These are phyloP conservation scores for Aspergillus taichungensis DNA, from an alignment of 495 filamentous ascomycete genomes.

Conservation along the genomic window DNA sequence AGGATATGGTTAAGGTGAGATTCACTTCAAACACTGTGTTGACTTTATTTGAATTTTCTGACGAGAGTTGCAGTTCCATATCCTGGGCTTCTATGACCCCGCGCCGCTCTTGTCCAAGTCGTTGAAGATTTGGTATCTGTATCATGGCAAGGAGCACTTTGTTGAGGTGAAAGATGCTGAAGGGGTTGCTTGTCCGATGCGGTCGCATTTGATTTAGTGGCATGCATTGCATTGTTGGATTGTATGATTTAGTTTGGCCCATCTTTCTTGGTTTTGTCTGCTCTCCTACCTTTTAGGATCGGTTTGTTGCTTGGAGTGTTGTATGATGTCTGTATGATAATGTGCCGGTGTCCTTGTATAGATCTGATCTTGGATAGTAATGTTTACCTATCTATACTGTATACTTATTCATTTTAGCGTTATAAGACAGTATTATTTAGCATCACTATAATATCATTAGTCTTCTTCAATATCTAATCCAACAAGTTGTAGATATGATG, in stretches of 20 bases:
- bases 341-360: neutral
- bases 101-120: conserved; percentile 43
- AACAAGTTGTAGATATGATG: neutral
- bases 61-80: conserved; percentile 30
- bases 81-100: conserved; percentile 51
- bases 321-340: neutral
- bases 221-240: neutral
- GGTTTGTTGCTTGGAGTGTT: neutral
- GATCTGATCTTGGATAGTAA: too few relatives aligned
- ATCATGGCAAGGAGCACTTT: conserved; percentile 35
- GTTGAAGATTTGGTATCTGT: conserved; percentile 45
- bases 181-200: conserved; percentile 32
- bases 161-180: conserved; percentile 39
- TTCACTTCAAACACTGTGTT: neutral
- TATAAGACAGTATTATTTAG: too few relatives aligned
- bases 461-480: neutral
- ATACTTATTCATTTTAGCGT: too few relatives aligned
- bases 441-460: neutral
- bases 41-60: conserved; percentile 1
- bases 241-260: neutral
- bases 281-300: neutral
- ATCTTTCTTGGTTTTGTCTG: neutral
- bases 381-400: too few relatives aligned
- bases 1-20: conserved; percentile 33
- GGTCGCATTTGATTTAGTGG: conserved; percentile 20